A percentile compares a stretch with the other conserved stretches of the same genome.
Conservation (phyloP, 129 eudicot species). For the Apium graveolens region DNA sequence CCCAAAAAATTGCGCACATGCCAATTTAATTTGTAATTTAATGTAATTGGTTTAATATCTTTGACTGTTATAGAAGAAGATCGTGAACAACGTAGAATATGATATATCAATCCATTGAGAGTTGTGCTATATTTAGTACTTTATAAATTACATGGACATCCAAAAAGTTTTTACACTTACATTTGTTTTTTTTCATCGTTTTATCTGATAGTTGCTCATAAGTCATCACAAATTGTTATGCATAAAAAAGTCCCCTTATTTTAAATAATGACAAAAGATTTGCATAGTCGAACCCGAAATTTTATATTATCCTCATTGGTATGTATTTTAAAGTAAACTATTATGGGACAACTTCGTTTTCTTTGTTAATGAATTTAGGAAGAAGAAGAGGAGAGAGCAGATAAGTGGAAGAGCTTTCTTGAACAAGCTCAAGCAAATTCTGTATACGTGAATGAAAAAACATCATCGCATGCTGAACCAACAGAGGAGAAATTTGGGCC, state of each 20-base stretch:
- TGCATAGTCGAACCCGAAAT: not conserved
- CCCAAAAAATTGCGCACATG: not conserved
- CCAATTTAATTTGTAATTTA: not conserved
- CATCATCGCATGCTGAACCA: slow-evolving; percentile 35
- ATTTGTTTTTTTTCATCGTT: not conserved
- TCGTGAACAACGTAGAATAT: not conserved
- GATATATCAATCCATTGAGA: not conserved
- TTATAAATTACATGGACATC: not conserved
- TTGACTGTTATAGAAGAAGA: not conserved
- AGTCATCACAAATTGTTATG: not conserved
- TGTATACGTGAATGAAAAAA: slow-evolving; percentile 12
- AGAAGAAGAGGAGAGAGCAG: slow-evolving; percentile 85
- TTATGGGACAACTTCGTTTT: slow-evolving; percentile 2
- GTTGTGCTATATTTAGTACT: not conserved
- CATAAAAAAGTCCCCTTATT: not conserved
- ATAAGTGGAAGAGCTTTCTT: slow-evolving; percentile 79
- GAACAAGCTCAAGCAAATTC: slow-evolving; percentile 31
- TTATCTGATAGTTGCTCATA: not conserved
- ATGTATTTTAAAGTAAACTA: not conserved
- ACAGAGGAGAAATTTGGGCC: slow-evolving; percentile 27
- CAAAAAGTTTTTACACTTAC: not conserved
- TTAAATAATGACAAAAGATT: not conserved
- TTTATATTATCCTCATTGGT: not conserved
- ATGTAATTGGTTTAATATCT: not conserved
- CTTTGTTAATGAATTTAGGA: slow-evolving; percentile 34